These are phyloP conservation scores for Rhodosorus marinus DNA, from an alignment of 23 red algal genomes.

Conservation along the genomic window DNA sequence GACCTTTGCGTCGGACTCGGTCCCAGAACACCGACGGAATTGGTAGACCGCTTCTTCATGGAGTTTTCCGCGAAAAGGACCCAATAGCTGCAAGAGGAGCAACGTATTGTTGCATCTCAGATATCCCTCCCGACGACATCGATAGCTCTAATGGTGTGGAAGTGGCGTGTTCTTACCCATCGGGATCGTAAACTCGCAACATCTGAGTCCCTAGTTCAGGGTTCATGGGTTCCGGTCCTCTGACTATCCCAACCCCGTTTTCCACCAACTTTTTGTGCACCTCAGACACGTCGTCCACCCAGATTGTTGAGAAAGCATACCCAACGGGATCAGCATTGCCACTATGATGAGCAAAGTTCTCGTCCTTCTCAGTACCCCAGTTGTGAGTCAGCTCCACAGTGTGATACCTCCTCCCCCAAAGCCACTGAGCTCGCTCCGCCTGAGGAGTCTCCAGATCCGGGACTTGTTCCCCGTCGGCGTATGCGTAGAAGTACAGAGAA, in stretches of 20 bases:
- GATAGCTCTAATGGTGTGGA: too few species aligned
- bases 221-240: conserved; percentile 48
- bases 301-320: conserved; percentile 62
- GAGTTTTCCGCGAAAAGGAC: too few species aligned
- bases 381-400: conserved; percentile 93
- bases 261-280: background rate
- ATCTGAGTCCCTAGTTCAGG: too few species aligned
- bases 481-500: conserved; percentile 85
- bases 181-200: too few species aligned
- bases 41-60: background rate
- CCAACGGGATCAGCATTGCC: conserved; percentile 27
- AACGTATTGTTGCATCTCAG: too few species aligned
- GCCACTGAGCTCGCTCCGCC: conserved; percentile 70
- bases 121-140: too few species aligned
- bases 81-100: too few species aligned
- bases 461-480: conserved; percentile 26
- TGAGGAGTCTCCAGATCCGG: conserved; percentile 3
- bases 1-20: conserved; percentile 31
- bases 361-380: conserved; percentile 56
- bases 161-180: too few species aligned
- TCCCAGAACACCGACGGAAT: conserved; percentile 4
- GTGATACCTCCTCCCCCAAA: conserved; percentile 63
- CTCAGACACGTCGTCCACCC: conserved; percentile 41
- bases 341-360: conserved; percentile 1
- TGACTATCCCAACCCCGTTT: conserved; percentile 1